Percentiles rank a stretch among this genome's conserved stretches.
These are phyloP conservation scores for Wickerhamiella siamensis DNA, from an alignment of 805 yeast genomes.

Conservation along the genomic window DNA sequence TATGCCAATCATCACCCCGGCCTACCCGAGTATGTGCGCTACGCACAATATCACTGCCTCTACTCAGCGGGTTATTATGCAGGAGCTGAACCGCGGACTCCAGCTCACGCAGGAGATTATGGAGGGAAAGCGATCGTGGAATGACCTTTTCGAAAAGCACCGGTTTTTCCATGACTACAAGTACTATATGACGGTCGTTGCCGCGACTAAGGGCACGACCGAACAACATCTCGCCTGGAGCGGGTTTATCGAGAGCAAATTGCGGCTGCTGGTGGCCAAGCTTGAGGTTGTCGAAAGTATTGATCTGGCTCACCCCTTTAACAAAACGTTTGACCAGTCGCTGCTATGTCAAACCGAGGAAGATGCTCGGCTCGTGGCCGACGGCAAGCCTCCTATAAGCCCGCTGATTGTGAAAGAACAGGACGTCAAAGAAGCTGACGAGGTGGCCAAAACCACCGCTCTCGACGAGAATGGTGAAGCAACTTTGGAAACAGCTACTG, in stretches of 20 bases:
- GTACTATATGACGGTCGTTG: slow-evolving; percentile 70
- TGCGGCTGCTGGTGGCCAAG: slow-evolving; percentile 69
- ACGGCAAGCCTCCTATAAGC: slow-evolving; percentile 49
- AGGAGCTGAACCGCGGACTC: slow-evolving; percentile 68
- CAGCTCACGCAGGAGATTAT: slow-evolving; percentile 55
- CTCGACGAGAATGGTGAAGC: slow-evolving; percentile 11
- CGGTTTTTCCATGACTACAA: slow-evolving; percentile 72
- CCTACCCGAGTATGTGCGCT: slow-evolving; percentile 98
- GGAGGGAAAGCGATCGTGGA: slow-evolving; percentile 54
- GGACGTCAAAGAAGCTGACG: slow-evolving; percentile 23
- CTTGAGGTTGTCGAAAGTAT: slow-evolving; percentile 67
- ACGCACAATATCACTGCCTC: slow-evolving; percentile 89
- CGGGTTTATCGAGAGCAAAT: slow-evolving; percentile 81
- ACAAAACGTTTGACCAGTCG: slow-evolving; percentile 52
- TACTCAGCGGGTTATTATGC: slow-evolving; percentile 65
- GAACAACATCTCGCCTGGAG: slow-evolving; percentile 87
- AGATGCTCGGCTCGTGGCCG: slow-evolving; percentile 42
- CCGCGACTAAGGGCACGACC: slow-evolving; percentile 53
- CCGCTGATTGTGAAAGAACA: slow-evolving; percentile 19
- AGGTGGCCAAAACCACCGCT: slow-evolving; percentile 20
- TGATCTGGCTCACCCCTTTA: slow-evolving; percentile 77
- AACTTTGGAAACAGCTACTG: slow-evolving; percentile 8
- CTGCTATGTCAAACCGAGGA: slow-evolving; percentile 37
- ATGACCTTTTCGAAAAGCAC: slow-evolving; percentile 61
- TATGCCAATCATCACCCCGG: slow-evolving; percentile 98